Conservation (phyloP, 1,284 basidiomycete species). For the Puccinia novopanici region DNA sequence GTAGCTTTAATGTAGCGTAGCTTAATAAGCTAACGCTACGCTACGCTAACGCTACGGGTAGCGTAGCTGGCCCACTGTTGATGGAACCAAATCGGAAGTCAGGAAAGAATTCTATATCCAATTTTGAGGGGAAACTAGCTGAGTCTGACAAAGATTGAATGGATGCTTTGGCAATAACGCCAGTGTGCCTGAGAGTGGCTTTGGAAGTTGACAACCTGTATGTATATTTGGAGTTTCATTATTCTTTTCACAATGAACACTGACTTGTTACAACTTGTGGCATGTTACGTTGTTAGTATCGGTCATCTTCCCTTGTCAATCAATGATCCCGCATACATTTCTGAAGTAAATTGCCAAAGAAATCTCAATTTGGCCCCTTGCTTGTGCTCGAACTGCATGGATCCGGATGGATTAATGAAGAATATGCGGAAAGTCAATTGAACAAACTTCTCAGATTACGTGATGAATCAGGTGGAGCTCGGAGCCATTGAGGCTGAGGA, state of each 20-base stretch:
- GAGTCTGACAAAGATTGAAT: slow-evolving; percentile 4
- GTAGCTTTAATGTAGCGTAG: no score
- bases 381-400: slow-evolving; percentile 25
- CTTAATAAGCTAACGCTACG: no score
- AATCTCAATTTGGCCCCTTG: slow-evolving; percentile 1
- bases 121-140: not conserved
- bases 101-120: not conserved
- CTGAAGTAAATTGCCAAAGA: slow-evolving; percentile 6
- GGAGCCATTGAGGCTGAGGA: no score
- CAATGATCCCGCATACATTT: not conserved
- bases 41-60: no score
- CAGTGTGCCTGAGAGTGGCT: not conserved
- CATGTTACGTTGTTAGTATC: not conserved
- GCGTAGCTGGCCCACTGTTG: no score
- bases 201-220: not conserved
- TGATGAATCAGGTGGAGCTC: no score
- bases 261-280: not conserved
- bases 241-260: no score
- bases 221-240: not conserved
- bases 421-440: not conserved
- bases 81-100: not conserved
- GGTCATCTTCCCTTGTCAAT: slow-evolving; percentile 20
- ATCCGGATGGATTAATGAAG: not conserved
- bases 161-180: not conserved
- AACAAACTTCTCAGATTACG: not conserved